These are phyloP conservation scores for Ormosia semicastrata DNA, from an alignment of 306 rosid genomes.

Conservation along the genomic window DNA sequence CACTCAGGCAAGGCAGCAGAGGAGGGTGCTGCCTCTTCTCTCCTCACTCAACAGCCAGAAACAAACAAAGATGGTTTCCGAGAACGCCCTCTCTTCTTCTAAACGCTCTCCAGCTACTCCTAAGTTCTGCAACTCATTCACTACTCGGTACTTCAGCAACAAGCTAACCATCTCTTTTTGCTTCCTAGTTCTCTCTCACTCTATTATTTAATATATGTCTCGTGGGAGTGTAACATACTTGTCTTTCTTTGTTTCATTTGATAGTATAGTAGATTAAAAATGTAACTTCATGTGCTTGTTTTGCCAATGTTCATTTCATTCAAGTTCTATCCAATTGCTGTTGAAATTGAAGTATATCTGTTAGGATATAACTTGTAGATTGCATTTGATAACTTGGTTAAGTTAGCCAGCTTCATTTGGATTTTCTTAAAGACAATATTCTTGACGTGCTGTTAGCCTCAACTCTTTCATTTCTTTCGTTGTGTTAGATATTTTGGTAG, in stretches of 20 bases:
- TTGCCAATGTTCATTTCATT: not conserved
- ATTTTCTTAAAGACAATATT: not conserved
- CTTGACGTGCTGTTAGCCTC: not conserved
- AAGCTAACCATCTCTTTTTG: slow-evolving; percentile 9
- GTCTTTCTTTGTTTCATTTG: not conserved
- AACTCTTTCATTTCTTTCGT: not conserved
- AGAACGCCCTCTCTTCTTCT: slow-evolving; percentile 52
- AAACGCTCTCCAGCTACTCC: slow-evolving; percentile 59
- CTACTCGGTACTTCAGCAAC: slow-evolving; percentile 60
- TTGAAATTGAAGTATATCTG: not conserved
- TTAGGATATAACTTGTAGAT: not conserved
- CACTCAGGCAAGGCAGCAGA: slow-evolving; percentile 18
- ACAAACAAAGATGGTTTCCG: slow-evolving; percentile 54
- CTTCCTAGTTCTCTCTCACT: not conserved
- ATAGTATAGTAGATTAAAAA: not conserved
- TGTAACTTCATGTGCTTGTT: slow-evolving; percentile 10
- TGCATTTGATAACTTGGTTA: not conserved
- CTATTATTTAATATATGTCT: not conserved
- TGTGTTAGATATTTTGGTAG: not conserved
- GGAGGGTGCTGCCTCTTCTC: slow-evolving; percentile 8
- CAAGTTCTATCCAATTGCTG: not conserved
- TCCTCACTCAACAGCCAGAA: slow-evolving; percentile 5
- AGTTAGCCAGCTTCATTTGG: not conserved
- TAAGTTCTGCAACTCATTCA: slow-evolving; percentile 71
- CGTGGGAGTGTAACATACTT: not conserved